Evolutionary conservation across 768 basidiomycete genomes (phyloP), one percentile per base, ranked within the genome.

Genomic region (Rhizopogon sp.): DNA sequence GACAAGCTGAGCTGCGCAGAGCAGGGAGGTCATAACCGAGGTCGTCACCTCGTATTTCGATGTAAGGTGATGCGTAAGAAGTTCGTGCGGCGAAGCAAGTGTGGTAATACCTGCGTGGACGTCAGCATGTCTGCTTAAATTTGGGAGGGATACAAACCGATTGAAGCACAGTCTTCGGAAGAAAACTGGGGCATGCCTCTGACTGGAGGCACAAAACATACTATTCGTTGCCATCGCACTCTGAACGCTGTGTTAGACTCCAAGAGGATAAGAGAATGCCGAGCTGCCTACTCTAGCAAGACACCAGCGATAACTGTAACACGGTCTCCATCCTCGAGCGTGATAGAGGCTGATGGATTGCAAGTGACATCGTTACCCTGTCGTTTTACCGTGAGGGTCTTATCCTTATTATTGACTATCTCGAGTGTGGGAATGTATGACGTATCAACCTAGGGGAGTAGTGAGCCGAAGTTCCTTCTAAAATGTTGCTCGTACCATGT

Each of bases 61-160:
- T 3, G 76, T 75, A 50, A 90, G 74, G 64, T 90, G 85, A 58
- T 91, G 87, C 0, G 87, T 90, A 14, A 82, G 73, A 20, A 77
- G 70, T 0, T 73, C 60, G 40, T 70, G 67, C 0, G 75, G 74
- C 3, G 71, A 75, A 25, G 76, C 72, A 0, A 81, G 72, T 20
- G 87, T 56, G 46, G 81, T 77, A 42, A 90, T 74, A 1, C 87
- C 89, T 85, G 64, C 0, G 43, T 29, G 11, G 1, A 31, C 53
- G 49, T 58, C 35, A 52, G 25, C 4, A 29, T 49, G 29, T 14
- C 3, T n/a, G 28, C 11, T 39, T 43, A 20, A 28, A 25, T 39
- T 37, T 25, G 3, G 25, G 16, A 37, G 50, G 5, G 20, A 22
- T 37, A 62, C 78, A 17, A 62, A 83, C 88, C 88, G 7, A 89